These are phyloP conservation scores for Inga oerstediana DNA, from an alignment of 306 rosid species.

Conservation along the genomic window DNA sequence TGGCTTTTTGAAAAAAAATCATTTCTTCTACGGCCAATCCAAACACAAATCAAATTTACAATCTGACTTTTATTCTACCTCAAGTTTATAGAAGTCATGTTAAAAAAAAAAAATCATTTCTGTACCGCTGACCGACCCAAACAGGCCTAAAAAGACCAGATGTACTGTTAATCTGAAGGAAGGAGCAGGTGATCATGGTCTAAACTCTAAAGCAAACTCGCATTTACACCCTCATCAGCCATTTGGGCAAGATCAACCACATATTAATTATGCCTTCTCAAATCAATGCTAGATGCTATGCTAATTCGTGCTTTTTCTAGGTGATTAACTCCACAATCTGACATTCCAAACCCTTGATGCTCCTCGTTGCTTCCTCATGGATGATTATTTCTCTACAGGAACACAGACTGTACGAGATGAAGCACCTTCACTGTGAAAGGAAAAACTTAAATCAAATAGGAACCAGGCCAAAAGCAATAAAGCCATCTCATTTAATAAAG, in stretches of 20 bases:
- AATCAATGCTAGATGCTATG: background rate
- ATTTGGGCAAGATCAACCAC: slow-evolving; percentile 11
- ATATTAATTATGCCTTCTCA: slow-evolving; percentile 1
- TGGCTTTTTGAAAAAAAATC: too few relatives aligned
- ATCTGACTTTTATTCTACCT: too few relatives aligned
- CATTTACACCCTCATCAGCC: background rate
- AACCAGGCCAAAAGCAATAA: slow-evolving; percentile 19
- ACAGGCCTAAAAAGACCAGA: too few relatives aligned
- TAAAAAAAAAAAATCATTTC: too few relatives aligned
- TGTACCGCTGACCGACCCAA: too few relatives aligned
- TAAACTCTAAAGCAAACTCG: background rate
- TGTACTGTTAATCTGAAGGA: background rate
- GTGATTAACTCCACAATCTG: background rate
- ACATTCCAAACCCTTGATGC: background rate
- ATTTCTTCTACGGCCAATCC: too few relatives aligned
- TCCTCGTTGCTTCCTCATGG: background rate
- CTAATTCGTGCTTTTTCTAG: slow-evolving; percentile 23
- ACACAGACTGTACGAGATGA: background rate
- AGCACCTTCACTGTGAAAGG: background rate
- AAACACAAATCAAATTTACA: too few relatives aligned
- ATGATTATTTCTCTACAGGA: background rate
- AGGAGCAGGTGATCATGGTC: background rate
- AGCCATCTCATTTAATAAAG: slow-evolving; percentile 22
- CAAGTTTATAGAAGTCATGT: too few relatives aligned
- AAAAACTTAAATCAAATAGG: background rate